A percentile compares a stretch with the other conserved stretches of the same genome.
These are phyloP conservation scores for Bombardia bombarda DNA, from an alignment of 495 filamentous ascomycete genomes.

Conservation along the genomic window DNA sequence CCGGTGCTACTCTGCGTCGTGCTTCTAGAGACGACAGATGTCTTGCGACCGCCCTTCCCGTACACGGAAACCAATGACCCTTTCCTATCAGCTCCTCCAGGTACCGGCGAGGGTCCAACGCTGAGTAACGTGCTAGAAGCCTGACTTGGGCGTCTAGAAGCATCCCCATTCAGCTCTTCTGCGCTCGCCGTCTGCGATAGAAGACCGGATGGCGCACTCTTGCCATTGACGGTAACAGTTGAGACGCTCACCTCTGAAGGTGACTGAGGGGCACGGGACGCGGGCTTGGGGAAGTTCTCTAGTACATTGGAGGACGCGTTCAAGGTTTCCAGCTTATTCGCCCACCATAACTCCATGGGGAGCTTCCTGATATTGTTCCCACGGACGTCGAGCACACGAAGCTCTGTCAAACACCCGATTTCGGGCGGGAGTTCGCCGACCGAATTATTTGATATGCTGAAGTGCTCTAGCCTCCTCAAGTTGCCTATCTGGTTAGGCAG, in stretches of 20 bases:
- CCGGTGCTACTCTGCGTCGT: slow-evolving; percentile 36
- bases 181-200: slow-evolving; percentile 55
- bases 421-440: slow-evolving; percentile 74
- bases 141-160: slow-evolving; percentile 79
- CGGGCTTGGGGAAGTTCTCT: slow-evolving; percentile 79
- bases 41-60: slow-evolving; percentile 68
- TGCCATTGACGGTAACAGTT: slow-evolving; percentile 29
- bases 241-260: slow-evolving; percentile 36
- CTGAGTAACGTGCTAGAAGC: slow-evolving; percentile 66
- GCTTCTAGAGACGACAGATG: slow-evolving; percentile 68
- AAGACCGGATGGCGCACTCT: slow-evolving; percentile 43
- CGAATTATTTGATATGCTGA: slow-evolving; percentile 88
- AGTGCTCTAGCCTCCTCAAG: slow-evolving; percentile 74
- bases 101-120: slow-evolving; percentile 62
- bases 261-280: slow-evolving; percentile 50
- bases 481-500: slow-evolving; percentile 77
- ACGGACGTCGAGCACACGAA: slow-evolving; percentile 76
- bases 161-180: slow-evolving; percentile 67
- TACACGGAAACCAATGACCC: slow-evolving; percentile 73
- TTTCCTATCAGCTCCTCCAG: slow-evolving; percentile 56
- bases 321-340: slow-evolving; percentile 76
- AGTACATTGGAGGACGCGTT: slow-evolving; percentile 95
- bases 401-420: slow-evolving; percentile 75
- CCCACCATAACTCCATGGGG: slow-evolving; percentile 89
- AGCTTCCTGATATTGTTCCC: slow-evolving; percentile 87